A percentile compares a stretch with the other conserved stretches of the same genome.
Conservation (phyloP, 495 filamentous ascomycete species). For the Penicillium pulvis region DNA sequence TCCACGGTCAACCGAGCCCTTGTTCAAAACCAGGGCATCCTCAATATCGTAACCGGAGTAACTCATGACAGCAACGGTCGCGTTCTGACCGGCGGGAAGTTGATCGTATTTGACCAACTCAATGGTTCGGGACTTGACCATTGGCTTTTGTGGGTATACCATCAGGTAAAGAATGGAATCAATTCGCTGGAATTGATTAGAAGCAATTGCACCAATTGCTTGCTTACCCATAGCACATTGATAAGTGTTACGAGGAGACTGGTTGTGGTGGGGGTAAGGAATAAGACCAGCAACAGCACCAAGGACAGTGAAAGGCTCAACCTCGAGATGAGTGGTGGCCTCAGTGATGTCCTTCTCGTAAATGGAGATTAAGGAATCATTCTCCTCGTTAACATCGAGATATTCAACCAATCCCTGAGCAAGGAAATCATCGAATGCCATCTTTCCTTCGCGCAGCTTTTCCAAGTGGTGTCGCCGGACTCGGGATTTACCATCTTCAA, state of each 20-base stretch:
- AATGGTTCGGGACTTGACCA: conserved; percentile 96
- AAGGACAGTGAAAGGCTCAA: conserved; percentile 95
- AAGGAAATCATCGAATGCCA: conserved; percentile 92
- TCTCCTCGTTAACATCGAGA: conserved; percentile 97
- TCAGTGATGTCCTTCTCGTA: conserved; percentile 79
- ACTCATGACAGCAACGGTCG: conserved; percentile 97
- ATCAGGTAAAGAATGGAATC: conserved; percentile 94
- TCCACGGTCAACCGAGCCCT: conserved; percentile 88
- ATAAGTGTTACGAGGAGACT: conserved; percentile 98
- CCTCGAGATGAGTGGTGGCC: conserved; percentile 89
- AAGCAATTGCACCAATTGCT: conserved; percentile 96
- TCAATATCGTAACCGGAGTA: conserved; percentile 99
- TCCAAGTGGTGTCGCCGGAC: conserved; percentile 75
- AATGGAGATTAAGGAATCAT: conserved; percentile 89
- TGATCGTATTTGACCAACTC: conserved; percentile 98
- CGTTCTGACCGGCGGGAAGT: conserved; percentile 93
- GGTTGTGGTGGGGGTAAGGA: conserved; percentile 98
- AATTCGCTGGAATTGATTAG: conserved; percentile 94
- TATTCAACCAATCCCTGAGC: conserved; percentile 89
- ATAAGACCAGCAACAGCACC: conserved; percentile 97
- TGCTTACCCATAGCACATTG: conserved; percentile 99
- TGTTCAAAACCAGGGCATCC: conserved; percentile 95
- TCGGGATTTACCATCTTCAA: conserved; percentile 79
- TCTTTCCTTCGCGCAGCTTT: conserved; percentile 74
- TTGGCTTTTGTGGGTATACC: conserved; percentile 96